Conservation (phyloP, 2,329 filamentous ascomycete species). For the Talaromyces sp. region DNA sequence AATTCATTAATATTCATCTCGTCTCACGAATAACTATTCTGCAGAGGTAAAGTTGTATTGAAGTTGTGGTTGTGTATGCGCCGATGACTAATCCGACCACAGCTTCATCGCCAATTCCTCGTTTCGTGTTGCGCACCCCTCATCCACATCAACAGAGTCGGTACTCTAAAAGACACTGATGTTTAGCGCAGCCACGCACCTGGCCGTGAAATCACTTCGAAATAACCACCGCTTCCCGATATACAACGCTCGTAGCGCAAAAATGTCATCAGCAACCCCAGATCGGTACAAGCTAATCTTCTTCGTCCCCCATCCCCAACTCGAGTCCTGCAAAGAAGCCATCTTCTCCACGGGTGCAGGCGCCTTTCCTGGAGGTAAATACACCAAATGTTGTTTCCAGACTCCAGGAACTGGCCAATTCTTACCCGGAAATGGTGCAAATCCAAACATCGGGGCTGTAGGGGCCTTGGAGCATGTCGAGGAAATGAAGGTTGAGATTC, state of each 20-base stretch:
- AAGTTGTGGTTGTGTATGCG: background rate
- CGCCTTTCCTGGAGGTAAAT: constrained; percentile 40
- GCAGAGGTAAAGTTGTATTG: background rate
- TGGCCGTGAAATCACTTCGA: background rate
- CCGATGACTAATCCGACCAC: constrained; percentile 11
- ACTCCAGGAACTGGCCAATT: constrained; percentile 42
- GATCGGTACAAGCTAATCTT: constrained; percentile 45
- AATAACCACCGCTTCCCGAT: background rate
- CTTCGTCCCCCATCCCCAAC: constrained; percentile 39
- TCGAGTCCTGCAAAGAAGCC: constrained; percentile 41
- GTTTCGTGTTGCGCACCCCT: background rate
- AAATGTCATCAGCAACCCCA: constrained; percentile 24
- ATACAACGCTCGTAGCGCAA: constrained; percentile 8
- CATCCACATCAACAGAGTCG: background rate
- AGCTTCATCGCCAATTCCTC: background rate
- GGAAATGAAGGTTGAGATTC: constrained; percentile 44
- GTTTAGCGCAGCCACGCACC: background rate
- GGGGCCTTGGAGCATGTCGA: constrained; percentile 40
- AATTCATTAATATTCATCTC: background rate
- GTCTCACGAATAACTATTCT: background rate
- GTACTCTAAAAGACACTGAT: background rate
- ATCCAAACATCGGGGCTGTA: constrained; percentile 40
- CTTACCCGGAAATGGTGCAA: constrained; percentile 37
- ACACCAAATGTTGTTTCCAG: constrained; percentile 41
- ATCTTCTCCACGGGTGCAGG: constrained; percentile 43